Evolutionary conservation across 352 stramenopile species (phyloP).

Genomic region (Phytophthora parvispora): DNA sequence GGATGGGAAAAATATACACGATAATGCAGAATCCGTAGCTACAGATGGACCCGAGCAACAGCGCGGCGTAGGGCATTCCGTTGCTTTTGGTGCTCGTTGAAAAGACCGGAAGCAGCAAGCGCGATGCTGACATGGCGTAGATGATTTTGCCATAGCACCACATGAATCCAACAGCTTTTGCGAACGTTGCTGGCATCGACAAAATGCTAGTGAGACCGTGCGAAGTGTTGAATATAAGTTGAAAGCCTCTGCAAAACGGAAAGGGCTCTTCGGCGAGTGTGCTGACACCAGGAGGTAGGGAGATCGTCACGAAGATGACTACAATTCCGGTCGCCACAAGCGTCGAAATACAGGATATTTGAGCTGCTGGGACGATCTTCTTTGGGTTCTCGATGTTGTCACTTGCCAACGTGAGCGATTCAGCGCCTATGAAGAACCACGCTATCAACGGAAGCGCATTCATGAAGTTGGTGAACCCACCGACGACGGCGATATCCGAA

Average conservation of each 20-base stretch:
- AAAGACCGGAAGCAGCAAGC: slow-evolving; percentile 36
- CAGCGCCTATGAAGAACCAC: slow-evolving; percentile 55
- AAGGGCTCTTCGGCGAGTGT: slow-evolving; percentile 18
- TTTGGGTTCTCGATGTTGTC: slow-evolving; percentile 2
- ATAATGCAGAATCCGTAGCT: slow-evolving; percentile 45
- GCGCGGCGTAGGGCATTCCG: slow-evolving; percentile 17
- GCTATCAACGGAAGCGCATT: slow-evolving; percentile 30
- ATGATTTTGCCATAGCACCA: slow-evolving; percentile 60
- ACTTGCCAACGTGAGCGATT: slow-evolving; percentile 34
- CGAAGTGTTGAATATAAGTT: slow-evolving; percentile 25
- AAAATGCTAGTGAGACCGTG: slow-evolving; percentile 14
- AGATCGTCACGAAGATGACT: slow-evolving; percentile 37
- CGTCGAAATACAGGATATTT: slow-evolving; percentile 40
- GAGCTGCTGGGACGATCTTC: slow-evolving; percentile 26
- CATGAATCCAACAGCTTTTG: slow-evolving; percentile 53
- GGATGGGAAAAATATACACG: slow-evolving; percentile 17
- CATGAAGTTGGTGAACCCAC: slow-evolving; percentile 25
- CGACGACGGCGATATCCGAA: not conserved
- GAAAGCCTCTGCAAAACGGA: slow-evolving; percentile 42
- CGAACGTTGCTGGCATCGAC: slow-evolving; percentile 52
- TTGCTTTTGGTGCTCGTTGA: slow-evolving; percentile 12
- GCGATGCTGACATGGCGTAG: slow-evolving; percentile 45
- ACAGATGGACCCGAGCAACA: slow-evolving; percentile 23
- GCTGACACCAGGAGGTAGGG: slow-evolving; percentile 31
- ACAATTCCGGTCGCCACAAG: slow-evolving; percentile 32